A percentile compares a stretch with the other conserved stretches of the same genome.
Conservation (phyloP, 495 filamentous ascomycete genomes). For the Penicillium salamii region DNA sequence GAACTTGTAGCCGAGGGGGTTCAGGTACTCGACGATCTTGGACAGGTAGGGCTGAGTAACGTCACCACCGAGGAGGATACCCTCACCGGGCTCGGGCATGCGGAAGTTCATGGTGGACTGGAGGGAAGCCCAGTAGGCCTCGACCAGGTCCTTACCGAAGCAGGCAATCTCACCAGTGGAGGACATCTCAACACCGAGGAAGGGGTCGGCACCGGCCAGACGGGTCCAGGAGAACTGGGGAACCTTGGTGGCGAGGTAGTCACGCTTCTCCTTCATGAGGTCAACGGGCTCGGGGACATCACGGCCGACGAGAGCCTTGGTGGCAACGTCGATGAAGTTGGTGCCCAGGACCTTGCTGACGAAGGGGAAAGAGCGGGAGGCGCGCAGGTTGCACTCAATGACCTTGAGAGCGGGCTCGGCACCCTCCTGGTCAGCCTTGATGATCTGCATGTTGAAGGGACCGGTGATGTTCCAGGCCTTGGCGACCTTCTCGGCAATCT, state of each 20-base stretch:
- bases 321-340: conserved; percentile 97
- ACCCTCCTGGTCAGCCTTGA: conserved; percentile 76
- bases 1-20: conserved; percentile 89
- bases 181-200: conserved; percentile 96
- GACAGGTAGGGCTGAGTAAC: conserved; percentile 61
- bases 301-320: conserved; percentile 84
- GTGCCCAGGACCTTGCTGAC: conserved; percentile 93
- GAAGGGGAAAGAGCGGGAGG: conserved; percentile 97
- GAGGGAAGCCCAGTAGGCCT: conserved; percentile 95
- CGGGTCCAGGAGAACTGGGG: conserved; percentile 98
- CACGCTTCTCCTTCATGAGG: conserved; percentile 80
- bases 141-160: conserved; percentile 91
- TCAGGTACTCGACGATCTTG: conserved; percentile 76
- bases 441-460: conserved; percentile 99
- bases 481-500: conserved; percentile 91
- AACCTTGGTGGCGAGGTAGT: conserved; percentile 95
- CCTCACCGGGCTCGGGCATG: conserved; percentile 86
- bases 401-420: conserved; percentile 81
- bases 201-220: conserved; percentile 96
- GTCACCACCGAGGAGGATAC: conserved; percentile 91
- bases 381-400: conserved; percentile 97
- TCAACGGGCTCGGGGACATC: conserved; percentile 84
- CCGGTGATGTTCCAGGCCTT: conserved; percentile 96
- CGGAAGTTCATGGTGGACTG: conserved; percentile 99
- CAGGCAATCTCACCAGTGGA: conserved; percentile 97